These are phyloP conservation scores for Xylariaceae sp. DNA, from an alignment of 2,329 filamentous ascomycete species.

Conservation along the genomic window DNA sequence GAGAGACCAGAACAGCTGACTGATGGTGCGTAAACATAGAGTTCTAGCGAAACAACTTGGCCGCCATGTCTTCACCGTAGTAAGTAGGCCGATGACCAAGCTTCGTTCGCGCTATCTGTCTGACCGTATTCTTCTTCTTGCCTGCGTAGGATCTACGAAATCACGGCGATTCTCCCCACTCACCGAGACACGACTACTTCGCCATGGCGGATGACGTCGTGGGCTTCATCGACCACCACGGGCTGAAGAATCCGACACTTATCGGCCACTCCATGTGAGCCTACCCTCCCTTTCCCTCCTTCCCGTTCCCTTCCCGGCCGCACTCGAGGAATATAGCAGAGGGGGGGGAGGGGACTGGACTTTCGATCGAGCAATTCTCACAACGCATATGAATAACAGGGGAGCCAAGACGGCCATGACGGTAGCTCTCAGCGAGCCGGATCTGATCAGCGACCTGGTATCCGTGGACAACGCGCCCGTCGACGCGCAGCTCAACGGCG, in stretches of 20 bases:
- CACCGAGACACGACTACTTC: slow-evolving; percentile 74
- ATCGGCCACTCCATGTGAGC: slow-evolving; percentile 92
- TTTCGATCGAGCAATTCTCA: neutral
- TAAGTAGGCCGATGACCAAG: slow-evolving; percentile 45
- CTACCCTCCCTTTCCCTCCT: neutral
- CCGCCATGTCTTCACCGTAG: slow-evolving; percentile 79
- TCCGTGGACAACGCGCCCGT: slow-evolving; percentile 92
- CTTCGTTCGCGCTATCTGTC: slow-evolving; percentile 1
- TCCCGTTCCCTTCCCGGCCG: neutral
- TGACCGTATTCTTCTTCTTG: slow-evolving; percentile 15
- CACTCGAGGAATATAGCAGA: neutral
- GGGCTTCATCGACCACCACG: slow-evolving; percentile 73
- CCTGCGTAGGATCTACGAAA: slow-evolving; percentile 77
- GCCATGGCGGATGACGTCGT: slow-evolving; percentile 83
- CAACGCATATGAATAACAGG: slow-evolving; percentile 47
- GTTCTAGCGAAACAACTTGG: slow-evolving; percentile 79
- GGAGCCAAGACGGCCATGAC: slow-evolving; percentile 94
- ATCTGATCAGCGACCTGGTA: slow-evolving; percentile 70
- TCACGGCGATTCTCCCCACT: slow-evolving; percentile 87
- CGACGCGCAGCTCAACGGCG: slow-evolving; percentile 71
- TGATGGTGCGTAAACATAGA: slow-evolving; percentile 47
- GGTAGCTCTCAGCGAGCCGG: slow-evolving; percentile 72
- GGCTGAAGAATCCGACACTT: slow-evolving; percentile 70
- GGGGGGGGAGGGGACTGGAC: neutral
- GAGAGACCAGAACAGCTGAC: neutral